Percentiles rank a stretch among this genome's conserved stretches.
Conservation (phyloP, 495 filamentous ascomycete genomes). For the Hamigera avellanea region DNA sequence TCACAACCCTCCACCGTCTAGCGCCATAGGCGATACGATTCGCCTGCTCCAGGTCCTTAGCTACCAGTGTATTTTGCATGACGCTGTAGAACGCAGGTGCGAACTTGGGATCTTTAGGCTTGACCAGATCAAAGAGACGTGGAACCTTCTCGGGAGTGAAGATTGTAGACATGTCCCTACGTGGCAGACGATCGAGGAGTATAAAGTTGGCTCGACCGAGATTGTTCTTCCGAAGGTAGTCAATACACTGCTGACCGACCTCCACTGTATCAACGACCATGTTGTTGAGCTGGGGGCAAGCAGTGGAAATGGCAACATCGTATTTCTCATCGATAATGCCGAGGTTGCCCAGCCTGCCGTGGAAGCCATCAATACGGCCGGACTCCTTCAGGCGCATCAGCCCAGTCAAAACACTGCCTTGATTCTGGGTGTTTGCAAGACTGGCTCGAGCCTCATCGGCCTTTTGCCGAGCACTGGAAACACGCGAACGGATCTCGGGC, state of each 20-base stretch:
- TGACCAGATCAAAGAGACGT: constrained; percentile 84
- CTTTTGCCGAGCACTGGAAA: constrained; percentile 82
- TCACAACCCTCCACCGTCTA: constrained; percentile 89
- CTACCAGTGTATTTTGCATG: constrained; percentile 86
- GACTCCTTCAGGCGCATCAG: constrained; percentile 94
- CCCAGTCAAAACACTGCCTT: constrained; percentile 82
- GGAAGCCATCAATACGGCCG: constrained; percentile 91
- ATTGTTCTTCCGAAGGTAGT: constrained; percentile 93
- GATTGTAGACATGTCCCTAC: constrained; percentile 62
- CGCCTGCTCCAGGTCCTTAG: constrained; percentile 82
- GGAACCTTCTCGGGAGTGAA: constrained; percentile 87
- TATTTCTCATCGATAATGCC: constrained; percentile 92
- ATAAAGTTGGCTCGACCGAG: constrained; percentile 97
- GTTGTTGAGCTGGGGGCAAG: constrained; percentile 82
- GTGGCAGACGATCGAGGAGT: constrained; percentile 74
- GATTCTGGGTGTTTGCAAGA: constrained; percentile 77
- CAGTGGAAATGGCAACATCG: constrained; percentile 93
- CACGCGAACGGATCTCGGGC: constrained; percentile 63
- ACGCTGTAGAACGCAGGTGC: constrained; percentile 89
- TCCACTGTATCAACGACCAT: constrained; percentile 94
- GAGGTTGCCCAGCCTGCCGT: constrained; percentile 87
- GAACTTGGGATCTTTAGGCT: constrained; percentile 76
- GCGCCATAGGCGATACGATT: constrained; percentile 94
- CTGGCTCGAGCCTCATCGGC: constrained; percentile 90
- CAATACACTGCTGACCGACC: constrained; percentile 92